A percentile compares a stretch with the other conserved stretches of the same genome.
Conservation (phyloP, 768 basidiomycete species). For the Tylopilus vinaceipallidus region DNA sequence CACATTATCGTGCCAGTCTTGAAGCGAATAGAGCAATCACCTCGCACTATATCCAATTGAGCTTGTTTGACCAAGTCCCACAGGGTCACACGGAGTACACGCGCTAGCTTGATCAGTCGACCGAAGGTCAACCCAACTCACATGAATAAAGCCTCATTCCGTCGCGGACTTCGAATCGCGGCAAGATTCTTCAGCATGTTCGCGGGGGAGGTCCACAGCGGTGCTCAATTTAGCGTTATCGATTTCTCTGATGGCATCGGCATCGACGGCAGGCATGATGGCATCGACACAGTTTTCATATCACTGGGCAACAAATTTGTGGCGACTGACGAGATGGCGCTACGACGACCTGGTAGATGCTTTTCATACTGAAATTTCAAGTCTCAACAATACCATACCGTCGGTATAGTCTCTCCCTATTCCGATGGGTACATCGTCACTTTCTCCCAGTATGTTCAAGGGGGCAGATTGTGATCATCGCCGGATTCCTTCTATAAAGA, state of each 20-base stretch:
- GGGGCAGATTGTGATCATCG: no score
- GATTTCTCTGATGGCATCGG: not conserved
- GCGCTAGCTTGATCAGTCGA: not conserved
- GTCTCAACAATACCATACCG: no score
- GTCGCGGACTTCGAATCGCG: not conserved
- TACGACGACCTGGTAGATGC: not conserved
- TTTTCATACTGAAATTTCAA: not conserved
- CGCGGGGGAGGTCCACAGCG: not conserved
- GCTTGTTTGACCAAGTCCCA: not conserved
- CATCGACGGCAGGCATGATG: not conserved
- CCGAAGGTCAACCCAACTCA: not conserved
- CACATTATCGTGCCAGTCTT: not conserved
- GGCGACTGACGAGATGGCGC: not conserved
- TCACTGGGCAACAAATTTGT: not conserved
- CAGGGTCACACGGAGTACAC: not conserved
- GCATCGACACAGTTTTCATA: not conserved
- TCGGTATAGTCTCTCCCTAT: no score
- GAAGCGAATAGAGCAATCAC: not conserved
- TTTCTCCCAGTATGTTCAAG: no score
- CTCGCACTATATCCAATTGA: not conserved
- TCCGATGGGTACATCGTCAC: no score
- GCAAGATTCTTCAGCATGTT: not conserved
- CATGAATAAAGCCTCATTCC: not conserved
- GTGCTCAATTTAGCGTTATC: not conserved
- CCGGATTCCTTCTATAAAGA: no score